A percentile compares a stretch with the other conserved stretches of the same genome.
Conservation (phyloP, 108 stramenopile species). For the Thalassiosira profunda region DNA sequence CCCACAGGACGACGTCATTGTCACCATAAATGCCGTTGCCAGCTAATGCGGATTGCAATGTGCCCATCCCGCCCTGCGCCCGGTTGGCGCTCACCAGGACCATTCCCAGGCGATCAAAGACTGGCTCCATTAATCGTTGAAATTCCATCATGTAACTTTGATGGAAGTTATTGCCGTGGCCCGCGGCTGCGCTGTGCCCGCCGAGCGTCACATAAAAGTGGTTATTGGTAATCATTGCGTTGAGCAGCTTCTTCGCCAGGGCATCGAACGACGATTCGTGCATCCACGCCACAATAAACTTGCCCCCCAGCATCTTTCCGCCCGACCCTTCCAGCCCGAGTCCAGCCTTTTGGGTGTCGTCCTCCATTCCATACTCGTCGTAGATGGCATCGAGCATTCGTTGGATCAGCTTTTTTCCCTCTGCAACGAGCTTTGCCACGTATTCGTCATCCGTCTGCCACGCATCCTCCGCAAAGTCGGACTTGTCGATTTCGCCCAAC, state of each 20-base stretch:
- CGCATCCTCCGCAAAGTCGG: slow-evolving; percentile 39
- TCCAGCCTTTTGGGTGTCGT: no score
- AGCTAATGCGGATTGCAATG: slow-evolving; percentile 35
- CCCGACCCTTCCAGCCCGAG: no score
- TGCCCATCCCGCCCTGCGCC: slow-evolving; percentile 57
- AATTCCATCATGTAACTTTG: slow-evolving; percentile 62
- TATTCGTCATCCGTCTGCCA: slow-evolving; percentile 79
- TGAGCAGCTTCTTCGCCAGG: slow-evolving; percentile 51
- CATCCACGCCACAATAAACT: slow-evolving; percentile 31
- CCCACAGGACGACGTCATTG: slow-evolving; percentile 49
- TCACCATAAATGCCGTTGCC: slow-evolving; percentile 42
- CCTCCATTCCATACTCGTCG: slow-evolving; percentile 68
- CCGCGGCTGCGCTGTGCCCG: slow-evolving; percentile 36
- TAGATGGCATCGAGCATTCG: slow-evolving; percentile 71
- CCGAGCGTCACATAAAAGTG: slow-evolving; percentile 55
- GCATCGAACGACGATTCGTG: slow-evolving; percentile 34
- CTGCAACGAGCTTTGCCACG: slow-evolving; percentile 49
- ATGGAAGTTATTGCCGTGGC: slow-evolving; percentile 43
- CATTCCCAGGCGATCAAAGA: slow-evolving; percentile 58
- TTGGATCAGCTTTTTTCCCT: slow-evolving; percentile 52
- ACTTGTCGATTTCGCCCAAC: slow-evolving; percentile 32
- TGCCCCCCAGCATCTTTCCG: no score
- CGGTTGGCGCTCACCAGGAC: slow-evolving; percentile 52
- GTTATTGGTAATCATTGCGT: slow-evolving; percentile 64
- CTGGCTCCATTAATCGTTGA: slow-evolving; percentile 61